Conservation (phyloP, 495 filamentous ascomycete genomes). For the Neurospora tetraspora region DNA sequence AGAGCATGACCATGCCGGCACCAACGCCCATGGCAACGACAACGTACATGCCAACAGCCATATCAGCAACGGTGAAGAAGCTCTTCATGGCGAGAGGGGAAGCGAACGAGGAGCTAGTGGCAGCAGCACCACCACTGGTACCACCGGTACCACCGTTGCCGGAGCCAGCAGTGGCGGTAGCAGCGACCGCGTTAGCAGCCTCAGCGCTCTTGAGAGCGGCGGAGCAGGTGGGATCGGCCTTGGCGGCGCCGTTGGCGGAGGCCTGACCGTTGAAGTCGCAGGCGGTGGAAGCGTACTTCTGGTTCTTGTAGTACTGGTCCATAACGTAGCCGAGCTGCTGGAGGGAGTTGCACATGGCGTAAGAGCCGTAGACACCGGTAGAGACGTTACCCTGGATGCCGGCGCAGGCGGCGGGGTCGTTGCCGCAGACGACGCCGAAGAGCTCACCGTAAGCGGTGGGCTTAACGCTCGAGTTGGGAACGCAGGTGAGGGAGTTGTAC, state of each 20-base stretch:
- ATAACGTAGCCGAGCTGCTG: conserved; percentile 75
- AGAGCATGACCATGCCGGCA: conserved; percentile 68
- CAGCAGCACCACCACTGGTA: conserved; percentile 20
- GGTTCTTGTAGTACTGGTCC: conserved; percentile 66
- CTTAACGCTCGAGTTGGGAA: conserved; percentile 40
- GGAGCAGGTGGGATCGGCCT: conserved; percentile 10
- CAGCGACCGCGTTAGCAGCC: conserved; percentile 34
- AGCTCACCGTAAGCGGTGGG: conserved; percentile 49
- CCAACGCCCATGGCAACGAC: conserved; percentile 58
- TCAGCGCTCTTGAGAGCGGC: conserved; percentile 12
- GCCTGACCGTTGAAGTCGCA: conserved; percentile 60
- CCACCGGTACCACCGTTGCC: conserved; percentile 22
- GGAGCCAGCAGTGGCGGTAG: conserved; percentile 34
- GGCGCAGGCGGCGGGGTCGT: conserved; percentile 42
- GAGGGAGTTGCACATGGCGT: conserved; percentile 73
- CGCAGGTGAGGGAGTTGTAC: conserved; percentile 58
- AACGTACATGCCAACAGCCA: conserved; percentile 60
- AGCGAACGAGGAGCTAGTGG: conserved; percentile 23
- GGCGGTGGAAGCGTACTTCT: conserved; percentile 44
- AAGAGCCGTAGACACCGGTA: conserved; percentile 74
- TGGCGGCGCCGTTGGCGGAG: conserved; percentile 6
- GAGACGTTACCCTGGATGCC: conserved; percentile 63
- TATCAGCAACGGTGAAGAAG: conserved; percentile 49
- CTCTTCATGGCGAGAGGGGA: conserved; percentile 35
- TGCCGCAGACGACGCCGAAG: conserved; percentile 65